phyloP scores from a whole-genome alignment of 345 rosid species.

The Salix udensis region DNA sequence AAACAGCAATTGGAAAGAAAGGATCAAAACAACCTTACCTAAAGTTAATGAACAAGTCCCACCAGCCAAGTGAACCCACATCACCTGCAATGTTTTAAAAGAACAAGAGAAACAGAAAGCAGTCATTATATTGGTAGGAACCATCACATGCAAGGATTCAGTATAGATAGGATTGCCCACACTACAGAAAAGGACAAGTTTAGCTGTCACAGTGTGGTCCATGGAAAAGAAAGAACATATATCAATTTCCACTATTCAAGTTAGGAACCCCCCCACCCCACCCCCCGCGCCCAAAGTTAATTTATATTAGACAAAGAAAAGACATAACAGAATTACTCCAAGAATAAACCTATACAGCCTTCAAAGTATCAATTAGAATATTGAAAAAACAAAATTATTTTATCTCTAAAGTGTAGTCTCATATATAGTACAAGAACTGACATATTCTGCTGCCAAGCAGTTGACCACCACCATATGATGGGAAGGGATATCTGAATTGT shows the following conservation, averaged over 20 bases:
- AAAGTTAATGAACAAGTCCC: conserved; percentile 89
- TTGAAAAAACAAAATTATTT: no score
- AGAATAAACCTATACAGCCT: background rate
- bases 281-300: background rate
- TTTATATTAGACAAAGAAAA: background rate
- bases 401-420: background rate
- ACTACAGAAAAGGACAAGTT: background rate
- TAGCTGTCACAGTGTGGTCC: background rate
- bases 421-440: background rate
- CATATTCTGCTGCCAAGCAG: no score
- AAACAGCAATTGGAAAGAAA: conserved; percentile 5
- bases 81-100: conserved; percentile 51
- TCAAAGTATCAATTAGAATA: background rate
- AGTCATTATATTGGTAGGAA: background rate
- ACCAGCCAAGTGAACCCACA: conserved; percentile 93
- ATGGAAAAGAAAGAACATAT: background rate
- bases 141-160: background rate
- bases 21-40: conserved; percentile 42
- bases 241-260: no score
- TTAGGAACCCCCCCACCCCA: background rate
- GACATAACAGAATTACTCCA: background rate
- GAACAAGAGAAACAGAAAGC: conserved; percentile 16
- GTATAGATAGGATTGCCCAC: background rate
- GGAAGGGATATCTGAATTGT: no score
- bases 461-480: no score